These are phyloP conservation scores for Tranzscheliella williamsii DNA, from an alignment of 1,284 basidiomycete genomes.

Conservation along the genomic window DNA sequence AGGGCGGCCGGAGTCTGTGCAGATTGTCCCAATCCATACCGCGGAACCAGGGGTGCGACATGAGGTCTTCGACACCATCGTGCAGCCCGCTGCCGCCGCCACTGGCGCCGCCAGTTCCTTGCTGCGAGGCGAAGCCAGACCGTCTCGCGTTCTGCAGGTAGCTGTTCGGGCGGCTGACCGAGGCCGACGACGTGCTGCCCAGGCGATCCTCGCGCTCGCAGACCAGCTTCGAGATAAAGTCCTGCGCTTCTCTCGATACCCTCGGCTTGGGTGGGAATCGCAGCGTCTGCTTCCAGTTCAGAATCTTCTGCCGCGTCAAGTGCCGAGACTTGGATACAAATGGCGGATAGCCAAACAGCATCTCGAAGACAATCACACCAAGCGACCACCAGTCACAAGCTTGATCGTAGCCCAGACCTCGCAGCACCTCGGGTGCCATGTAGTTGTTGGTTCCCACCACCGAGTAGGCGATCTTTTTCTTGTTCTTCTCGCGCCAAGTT, in stretches of 20 bases:
- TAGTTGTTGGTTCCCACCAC: constrained; percentile 68
- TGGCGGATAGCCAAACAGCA: constrained; percentile 76
- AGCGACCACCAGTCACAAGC: constrained; percentile 98
- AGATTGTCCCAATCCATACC: constrained; percentile 49
- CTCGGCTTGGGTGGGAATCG: constrained; percentile 82
- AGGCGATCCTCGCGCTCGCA: constrained; percentile 93
- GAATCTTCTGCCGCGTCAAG: constrained; percentile 60
- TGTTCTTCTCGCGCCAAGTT: constrained; percentile 92
- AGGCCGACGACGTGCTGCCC: constrained; percentile 72
- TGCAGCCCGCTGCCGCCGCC: constrained; percentile 43
- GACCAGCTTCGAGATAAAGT: constrained; percentile 81
- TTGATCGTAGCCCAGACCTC: constrained; percentile 81
- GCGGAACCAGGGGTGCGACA: constrained; percentile 66
- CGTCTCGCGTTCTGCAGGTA: constrained; percentile 73
- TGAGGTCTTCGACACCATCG: constrained; percentile 86
- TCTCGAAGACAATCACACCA: constrained; percentile 75
- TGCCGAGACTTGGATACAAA: constrained; percentile 61
- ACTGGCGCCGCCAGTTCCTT: constrained; percentile 62
- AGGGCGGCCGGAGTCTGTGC: constrained; percentile 73
- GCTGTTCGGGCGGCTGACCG: constrained; percentile 75
- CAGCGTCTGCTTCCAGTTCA: constrained; percentile 87
- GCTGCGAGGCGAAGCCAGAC: constrained; percentile 69
- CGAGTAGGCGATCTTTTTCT: constrained; percentile 85
- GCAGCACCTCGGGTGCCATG: constrained; percentile 94
- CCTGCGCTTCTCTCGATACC: constrained; percentile 81